Base-by-base conservation (phyloP, 495 filamentous ascomycete species). In the Corynascus novoguineensis region DNA sequence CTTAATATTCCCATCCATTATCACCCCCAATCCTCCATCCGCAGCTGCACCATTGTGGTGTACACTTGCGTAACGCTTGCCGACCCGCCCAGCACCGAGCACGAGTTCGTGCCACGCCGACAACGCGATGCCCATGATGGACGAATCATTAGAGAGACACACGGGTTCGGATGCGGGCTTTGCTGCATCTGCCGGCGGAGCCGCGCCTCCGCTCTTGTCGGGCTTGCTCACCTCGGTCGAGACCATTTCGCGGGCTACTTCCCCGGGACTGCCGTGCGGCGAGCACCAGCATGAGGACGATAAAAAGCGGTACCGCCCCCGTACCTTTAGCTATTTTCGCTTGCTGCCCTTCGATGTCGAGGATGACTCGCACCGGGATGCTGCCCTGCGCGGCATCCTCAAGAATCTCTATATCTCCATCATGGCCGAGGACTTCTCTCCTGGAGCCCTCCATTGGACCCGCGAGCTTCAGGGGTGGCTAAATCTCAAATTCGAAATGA, bases 391-490 rank as follows among this genome's bases (percentile, higher is more conserved):
- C 9, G 89, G 92, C 71, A 96, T 96, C 56, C 73, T 97, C 64
- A 90, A 89, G 64, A 87, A 95, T 62, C 85, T 99, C 25, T 97
- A 95, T 67, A 86, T 96, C 65, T 80, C 91, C 27, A 81, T 97
- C 58, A 85, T 90, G 68, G 86, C 93, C 15, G 90, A 95, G 32
- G 95, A 99, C 69, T 97, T 97, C 71, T 82, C 86, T 50, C 88
- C 93, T 0, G 95, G 93, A 15, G 93, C 93, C 12, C 79, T 95
- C 21, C 92, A 97, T 72, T 99, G 95, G 95, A 97, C 93, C 52
- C 83, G 93, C 62, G 92, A 97, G 78, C 84, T 99, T 21, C 82
- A 90, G 66, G 90, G 87, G 73, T 99, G 93, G 95, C 78, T 99
- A 24, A 86, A 86, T 9, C 81, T 97, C 66, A 99, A 99, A 74